These are phyloP conservation scores for Phaeosphaeriaceae sp. DNA, from an alignment of 2,329 filamentous ascomycete species.

Conservation along the genomic window DNA sequence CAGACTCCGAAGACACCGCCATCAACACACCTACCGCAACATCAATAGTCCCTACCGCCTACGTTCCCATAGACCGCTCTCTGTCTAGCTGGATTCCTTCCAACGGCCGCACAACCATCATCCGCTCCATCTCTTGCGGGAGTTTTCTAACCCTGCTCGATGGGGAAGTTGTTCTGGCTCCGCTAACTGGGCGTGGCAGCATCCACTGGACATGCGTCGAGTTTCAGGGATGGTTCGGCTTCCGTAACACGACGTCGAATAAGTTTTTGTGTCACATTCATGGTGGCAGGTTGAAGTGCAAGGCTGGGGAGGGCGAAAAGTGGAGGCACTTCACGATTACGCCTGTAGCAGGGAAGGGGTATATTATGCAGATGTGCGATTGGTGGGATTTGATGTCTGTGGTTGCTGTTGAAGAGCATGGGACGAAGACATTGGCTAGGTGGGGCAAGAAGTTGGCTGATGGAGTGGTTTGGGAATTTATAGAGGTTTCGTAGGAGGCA, in stretches of 20 bases:
- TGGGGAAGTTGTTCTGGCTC: slow-evolving; percentile 10
- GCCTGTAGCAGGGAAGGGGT: slow-evolving; percentile 12
- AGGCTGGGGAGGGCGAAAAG: slow-evolving; percentile 1
- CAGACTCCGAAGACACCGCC: slow-evolving; percentile 4
- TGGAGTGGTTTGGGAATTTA: slow-evolving; percentile 15
- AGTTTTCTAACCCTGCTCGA: slow-evolving; percentile 14
- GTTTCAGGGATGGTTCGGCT: slow-evolving; percentile 14
- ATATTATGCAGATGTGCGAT: slow-evolving; percentile 20
- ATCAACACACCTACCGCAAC: no score
- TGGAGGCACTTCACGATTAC: slow-evolving; percentile 13
- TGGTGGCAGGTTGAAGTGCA: slow-evolving; percentile 11
- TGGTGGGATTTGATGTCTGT: slow-evolving; percentile 16
- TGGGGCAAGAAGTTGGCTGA: slow-evolving; percentile 13
- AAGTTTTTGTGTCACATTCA: slow-evolving; percentile 12
- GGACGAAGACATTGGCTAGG: slow-evolving; percentile 8
- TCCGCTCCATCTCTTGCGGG: slow-evolving; percentile 10
- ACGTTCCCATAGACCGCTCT: slow-evolving; percentile 1
- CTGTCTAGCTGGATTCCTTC: slow-evolving; percentile 4
- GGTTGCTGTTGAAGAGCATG: slow-evolving; percentile 8
- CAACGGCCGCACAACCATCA: slow-evolving; percentile 10
- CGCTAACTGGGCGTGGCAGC: slow-evolving; percentile 6
- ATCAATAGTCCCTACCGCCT: slow-evolving; percentile 1
- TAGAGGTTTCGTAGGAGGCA: not conserved
- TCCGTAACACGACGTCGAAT: slow-evolving; percentile 3
- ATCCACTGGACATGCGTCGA: slow-evolving; percentile 15